Evolutionary conservation across 176 grass and related monocot genomes (phyloP), one percentile per base, ranked within the genome.

Genomic region (Rhynchospora breviuscula): DNA sequence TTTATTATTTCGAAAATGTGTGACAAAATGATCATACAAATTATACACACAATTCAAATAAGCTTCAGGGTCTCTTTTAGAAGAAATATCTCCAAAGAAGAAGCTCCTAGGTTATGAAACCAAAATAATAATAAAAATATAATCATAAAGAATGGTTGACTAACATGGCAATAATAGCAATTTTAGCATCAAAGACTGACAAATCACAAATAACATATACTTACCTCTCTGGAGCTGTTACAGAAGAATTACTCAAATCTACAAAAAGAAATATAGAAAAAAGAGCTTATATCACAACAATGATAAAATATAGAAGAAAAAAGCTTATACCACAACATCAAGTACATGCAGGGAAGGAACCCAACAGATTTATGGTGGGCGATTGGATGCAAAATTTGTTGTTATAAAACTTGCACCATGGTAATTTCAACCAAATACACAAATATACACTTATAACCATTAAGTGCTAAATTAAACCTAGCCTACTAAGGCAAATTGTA

Each of bases 11-110:
- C 51, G 74, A 87, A 85, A 89, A 79, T 93, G 84, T 77, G 85
- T 74, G 13, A 87, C 10, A 70, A 90, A 99, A 85, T 91, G 89
- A 58, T 88, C 83, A 66, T 99, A 95, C 46, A 95, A 84, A 73
- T 89, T 83, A 57, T 89, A 99, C 2, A 89, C 25, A 14, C 84
- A 93, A 56, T 87, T 87, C 80, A 95, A 73, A 80, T 95, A 99
- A 62, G 88, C 85, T 89, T 93, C 83, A 58, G 96, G 91, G 82
- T 95, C 91, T 83, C 96, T 89, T 87, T 99, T 99, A 63, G 91
- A 95, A 84, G 91, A 99, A 87, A 87, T 80, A 71, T 99, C 91
- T 79, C 93, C 96, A 52, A 89, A 99, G 88, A 91, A 99, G 85
- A 81, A 91, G 70, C 79, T 90, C 81, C 96, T 99, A 75, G 46